Base-by-base conservation (phyloP, 768 basidiomycete genomes). In the Suillus variegatus region DNA sequence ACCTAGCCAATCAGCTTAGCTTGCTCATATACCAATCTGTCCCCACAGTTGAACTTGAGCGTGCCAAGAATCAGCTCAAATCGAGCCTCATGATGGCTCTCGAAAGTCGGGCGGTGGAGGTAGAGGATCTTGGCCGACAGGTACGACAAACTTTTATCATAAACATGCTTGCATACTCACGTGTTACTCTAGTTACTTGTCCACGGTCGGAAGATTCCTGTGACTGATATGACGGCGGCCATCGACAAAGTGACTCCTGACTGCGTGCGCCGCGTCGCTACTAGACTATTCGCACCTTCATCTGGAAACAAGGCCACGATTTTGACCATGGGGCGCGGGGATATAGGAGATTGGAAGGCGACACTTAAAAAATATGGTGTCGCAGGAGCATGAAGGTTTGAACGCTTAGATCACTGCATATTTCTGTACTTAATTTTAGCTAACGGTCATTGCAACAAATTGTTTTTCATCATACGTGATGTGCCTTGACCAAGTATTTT, bases 31-130 rank as follows among this genome's bases (percentile, higher is more conserved):
- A 94, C 76, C 82, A 86, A 14, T 81, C 83, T 16, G 83, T 92
- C 22, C 87, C 89, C 5, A 78, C 83, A 54, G 76, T 72, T 14
- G 97, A 99, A 76, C 85, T 99, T 41, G 81, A 81, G 64, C 84
- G 97, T 65, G 96, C 97, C 46, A 95, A 95, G 82, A 98, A 98
- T 73, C 96, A 98, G 82, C 87, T 99, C 67, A 94, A 94, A 76
- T 92, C 90, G 28, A 91, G 88, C 58, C 78, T 99, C 67, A 92
- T 95, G 82, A 99, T 99, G 97, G 93, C 94, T 2, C 78, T 98
- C 54, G 95, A 97, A 79, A 94, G 92, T 72, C 81, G 92, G 40
- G 85, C 91, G 16, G 85, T 94, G 6, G 91, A 90, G 71, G 93
- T 95, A 10, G 93, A 94, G 73, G 93, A 97, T 76, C 83, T 97